Base-by-base conservation (phyloP, 2,329 filamentous ascomycete species). In the Nemania sp. region DNA sequence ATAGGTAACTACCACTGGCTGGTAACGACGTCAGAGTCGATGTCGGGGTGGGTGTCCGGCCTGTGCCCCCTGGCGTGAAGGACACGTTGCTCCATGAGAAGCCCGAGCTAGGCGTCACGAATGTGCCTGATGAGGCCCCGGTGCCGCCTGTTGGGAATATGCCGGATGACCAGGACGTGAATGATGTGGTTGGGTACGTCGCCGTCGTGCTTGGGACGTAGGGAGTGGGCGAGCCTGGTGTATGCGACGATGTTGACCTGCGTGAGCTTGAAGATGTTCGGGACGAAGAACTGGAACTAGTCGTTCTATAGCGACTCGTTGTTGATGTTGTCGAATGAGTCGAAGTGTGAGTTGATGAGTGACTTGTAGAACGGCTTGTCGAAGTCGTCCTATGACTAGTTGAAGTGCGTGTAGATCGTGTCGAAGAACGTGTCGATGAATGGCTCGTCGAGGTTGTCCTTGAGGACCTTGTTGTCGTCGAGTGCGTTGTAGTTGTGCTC, bases 1-100 rank as follows among this genome's bases (percentile, higher is more conserved):
- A 41, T 4, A 27, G 56, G 15, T 20, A n/a, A 13, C n/a, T 52
- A 6, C 49, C 47, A 38, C 27, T 62, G 10, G 51, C 45, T 7
- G 24, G 22, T 7, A 55, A 5, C 38, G 58, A 60, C 1, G 62
- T 59, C 8, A 63, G 29, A 6, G 47, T 67, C 22, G 41, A n/a
- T 18, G 62, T 5, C 24, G 26, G n/a, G 7, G 22, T 59, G 2
- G 63, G 63, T 10, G 63, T 63, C 56, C 54, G 53, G 3, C 56
- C 24, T 10, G 64, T 68, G 43, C 58, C 62, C 6, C 66, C 62
- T 3, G 62, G 43, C 1, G 68, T 71, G 62, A 67, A 70, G 0
- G 69, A 67, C 15, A 47, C 45, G 53, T 71, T 71, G 29, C 69
- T 67, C 69, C 69, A 71, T 0, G 69, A 69, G 41, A 66, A 52